phyloP scores from a whole-genome alignment of 495 filamentous ascomycete genomes.

The Penicillium coffeae region DNA sequence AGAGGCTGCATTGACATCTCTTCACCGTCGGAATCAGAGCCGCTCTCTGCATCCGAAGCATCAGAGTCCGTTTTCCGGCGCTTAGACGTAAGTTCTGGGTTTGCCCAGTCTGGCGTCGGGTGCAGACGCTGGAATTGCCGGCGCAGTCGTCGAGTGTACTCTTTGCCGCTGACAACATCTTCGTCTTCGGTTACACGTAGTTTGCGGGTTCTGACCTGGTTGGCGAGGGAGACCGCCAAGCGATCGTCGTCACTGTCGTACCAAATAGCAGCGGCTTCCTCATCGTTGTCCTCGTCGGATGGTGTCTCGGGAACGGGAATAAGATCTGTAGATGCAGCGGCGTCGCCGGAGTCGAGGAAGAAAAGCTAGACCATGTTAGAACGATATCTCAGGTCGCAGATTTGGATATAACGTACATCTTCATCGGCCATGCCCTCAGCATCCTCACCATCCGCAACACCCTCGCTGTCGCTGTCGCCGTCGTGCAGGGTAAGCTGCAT shows the following conservation, averaged over 20 bases:
- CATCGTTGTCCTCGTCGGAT: constrained; percentile 34
- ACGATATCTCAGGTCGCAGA: constrained; percentile 19
- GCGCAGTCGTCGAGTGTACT: constrained; percentile 76
- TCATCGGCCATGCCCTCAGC: constrained; percentile 45
- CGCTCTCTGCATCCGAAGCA: constrained; percentile 43
- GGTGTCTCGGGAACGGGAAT: constrained; percentile 27
- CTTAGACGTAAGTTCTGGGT: constrained; percentile 40
- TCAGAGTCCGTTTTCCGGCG: constrained; percentile 49
- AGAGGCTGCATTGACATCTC: constrained; percentile 67
- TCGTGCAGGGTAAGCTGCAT: constrained; percentile 31
- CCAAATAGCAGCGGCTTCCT: constrained; percentile 62
- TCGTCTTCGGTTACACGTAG: constrained; percentile 74
- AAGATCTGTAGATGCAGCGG: constrained; percentile 42
- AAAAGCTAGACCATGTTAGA: constrained; percentile 51
- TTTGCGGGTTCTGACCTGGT: constrained; percentile 70
- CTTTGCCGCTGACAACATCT: constrained; percentile 78
- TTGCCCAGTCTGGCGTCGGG: constrained; percentile 77
- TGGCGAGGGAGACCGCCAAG: constrained; percentile 73
- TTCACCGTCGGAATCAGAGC: constrained; percentile 50
- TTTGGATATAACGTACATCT: constrained; percentile 13
- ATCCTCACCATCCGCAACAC: constrained; percentile 19
- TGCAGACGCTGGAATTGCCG: constrained; percentile 78
- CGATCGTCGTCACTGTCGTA: constrained; percentile 94
- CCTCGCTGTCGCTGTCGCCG: constrained; percentile 33
- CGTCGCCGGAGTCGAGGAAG: constrained; percentile 63